These are phyloP conservation scores for Nitzschia palea DNA, from an alignment of 108 stramenopile species.

Conservation along the genomic window DNA sequence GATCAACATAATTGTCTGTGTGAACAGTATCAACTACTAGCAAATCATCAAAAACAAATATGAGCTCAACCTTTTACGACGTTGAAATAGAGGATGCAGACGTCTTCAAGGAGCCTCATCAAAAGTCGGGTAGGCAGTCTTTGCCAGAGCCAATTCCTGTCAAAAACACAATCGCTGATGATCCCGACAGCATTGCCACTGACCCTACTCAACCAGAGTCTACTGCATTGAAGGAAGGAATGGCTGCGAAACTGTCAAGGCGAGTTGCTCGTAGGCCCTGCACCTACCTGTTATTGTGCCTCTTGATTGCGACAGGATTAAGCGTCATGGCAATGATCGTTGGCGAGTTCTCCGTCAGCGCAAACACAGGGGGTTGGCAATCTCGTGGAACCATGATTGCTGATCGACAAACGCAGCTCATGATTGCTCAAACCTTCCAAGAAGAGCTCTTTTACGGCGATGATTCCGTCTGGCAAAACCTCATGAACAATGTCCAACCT, in stretches of 20 bases:
- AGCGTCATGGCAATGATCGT: conserved; percentile 29
- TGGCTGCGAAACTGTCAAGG: background rate
- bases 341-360: conserved; percentile 42
- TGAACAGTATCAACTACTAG: no score
- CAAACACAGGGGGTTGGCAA: conserved; percentile 42
- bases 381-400: conserved; percentile 47
- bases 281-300: conserved; percentile 9
- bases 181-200: no score
- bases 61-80: no score
- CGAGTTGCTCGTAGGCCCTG: conserved; percentile 25
- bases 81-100: no score
- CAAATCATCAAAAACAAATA: no score
- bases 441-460: conserved; percentile 27
- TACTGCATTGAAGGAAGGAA: background rate
- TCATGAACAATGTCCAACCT: conserved; percentile 37
- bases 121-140: no score
- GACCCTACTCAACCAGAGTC: no score
- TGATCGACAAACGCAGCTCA: conserved; percentile 41
- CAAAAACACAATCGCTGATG: no score
- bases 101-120: no score
- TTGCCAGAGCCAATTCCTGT: no score
- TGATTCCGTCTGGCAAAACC: conserved; percentile 33
- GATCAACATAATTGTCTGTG: no score
- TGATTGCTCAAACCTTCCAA: conserved; percentile 6
- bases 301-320: conserved; percentile 6